Conservation (phyloP, 2,329 filamentous ascomycete genomes). For the Colletotrichum filicis region DNA sequence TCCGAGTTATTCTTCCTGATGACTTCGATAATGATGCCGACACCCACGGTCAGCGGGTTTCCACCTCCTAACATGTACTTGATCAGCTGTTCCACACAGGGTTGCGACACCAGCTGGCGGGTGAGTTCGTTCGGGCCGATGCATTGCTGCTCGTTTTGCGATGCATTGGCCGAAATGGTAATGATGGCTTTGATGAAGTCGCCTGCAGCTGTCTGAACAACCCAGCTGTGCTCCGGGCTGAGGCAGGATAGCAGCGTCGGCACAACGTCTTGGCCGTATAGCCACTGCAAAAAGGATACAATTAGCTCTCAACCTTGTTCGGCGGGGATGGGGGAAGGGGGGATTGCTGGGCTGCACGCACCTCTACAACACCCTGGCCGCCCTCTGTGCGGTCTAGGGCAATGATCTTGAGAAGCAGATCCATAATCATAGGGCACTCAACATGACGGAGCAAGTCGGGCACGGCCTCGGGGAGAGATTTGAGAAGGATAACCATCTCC, state of each 20-base stretch:
- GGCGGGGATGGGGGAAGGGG: neutral
- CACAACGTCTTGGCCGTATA: conserved; percentile 89
- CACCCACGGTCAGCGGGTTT: conserved; percentile 93
- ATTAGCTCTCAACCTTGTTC: conserved; percentile 15
- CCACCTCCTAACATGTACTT: conserved; percentile 92
- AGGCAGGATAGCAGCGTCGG: conserved; percentile 89
- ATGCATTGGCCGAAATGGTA: conserved; percentile 97
- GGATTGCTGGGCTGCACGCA: conserved; percentile 54
- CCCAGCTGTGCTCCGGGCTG: conserved; percentile 84
- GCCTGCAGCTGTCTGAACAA: conserved; percentile 94
- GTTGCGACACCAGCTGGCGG: conserved; percentile 88
- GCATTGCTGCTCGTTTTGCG: conserved; percentile 97
- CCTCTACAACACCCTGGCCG: conserved; percentile 93
- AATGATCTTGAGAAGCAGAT: conserved; percentile 95
- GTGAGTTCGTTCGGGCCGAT: conserved; percentile 98
- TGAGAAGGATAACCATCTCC: conserved; percentile 93
- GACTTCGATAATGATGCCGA: conserved; percentile 97
- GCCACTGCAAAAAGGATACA: conserved; percentile 72
- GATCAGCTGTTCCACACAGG: conserved; percentile 87
- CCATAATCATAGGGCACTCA: conserved; percentile 98
- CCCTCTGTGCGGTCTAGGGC: conserved; percentile 93
- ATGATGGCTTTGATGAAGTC: conserved; percentile 99
- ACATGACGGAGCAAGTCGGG: conserved; percentile 91
- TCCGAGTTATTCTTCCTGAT: conserved; percentile 99
- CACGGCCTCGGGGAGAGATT: conserved; percentile 83